phyloP scores from a whole-genome alignment of 2,329 filamentous ascomycete genomes.

The Nemania sp. region DNA sequence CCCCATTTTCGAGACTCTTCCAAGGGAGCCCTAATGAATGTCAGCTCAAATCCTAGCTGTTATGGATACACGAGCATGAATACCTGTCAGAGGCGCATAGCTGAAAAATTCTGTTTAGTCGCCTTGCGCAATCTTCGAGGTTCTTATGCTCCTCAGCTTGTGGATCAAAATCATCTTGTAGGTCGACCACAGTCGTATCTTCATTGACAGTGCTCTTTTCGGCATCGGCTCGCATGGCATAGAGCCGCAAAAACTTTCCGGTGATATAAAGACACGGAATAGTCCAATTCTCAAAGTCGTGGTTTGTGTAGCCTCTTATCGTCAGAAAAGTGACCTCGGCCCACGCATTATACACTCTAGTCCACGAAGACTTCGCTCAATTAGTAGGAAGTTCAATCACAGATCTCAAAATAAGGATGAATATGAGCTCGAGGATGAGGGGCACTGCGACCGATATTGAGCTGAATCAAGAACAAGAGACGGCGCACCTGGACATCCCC shows the following conservation, averaged over 20 bases:
- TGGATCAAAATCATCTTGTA: conserved; percentile 81
- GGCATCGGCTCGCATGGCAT: conserved; percentile 88
- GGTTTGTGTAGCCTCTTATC: conserved; percentile 77
- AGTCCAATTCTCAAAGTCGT: conserved; percentile 84
- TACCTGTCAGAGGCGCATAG: conserved; percentile 89
- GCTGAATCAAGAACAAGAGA: too few relatives aligned
- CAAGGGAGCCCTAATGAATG: conserved; percentile 66
- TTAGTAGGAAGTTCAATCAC: conserved; percentile 8
- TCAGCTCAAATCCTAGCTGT: conserved; percentile 20
- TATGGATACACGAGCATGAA: conserved; percentile 31
- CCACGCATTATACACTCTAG: conserved; percentile 85
- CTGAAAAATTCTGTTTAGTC: conserved; percentile 90
- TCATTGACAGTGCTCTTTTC: conserved; percentile 54
- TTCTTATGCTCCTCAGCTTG: conserved; percentile 79
- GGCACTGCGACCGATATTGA: not conserved
- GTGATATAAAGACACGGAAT: conserved; percentile 87
- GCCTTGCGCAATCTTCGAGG: conserved; percentile 85
- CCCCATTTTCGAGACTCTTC: conserved; percentile 97
- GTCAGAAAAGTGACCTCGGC: conserved; percentile 78
- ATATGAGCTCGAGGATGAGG: not conserved
- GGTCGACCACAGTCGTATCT: conserved; percentile 46
- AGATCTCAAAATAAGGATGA: not conserved
- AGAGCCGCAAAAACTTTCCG: conserved; percentile 82
- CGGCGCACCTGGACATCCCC: conserved; percentile 39
- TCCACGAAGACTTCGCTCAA: conserved; percentile 62